A percentile compares a stretch with the other conserved stretches of the same genome.
Evolutionary conservation across 1,284 basidiomycete species (phyloP).

Genomic region (Sporisorium exsertum): DNA sequence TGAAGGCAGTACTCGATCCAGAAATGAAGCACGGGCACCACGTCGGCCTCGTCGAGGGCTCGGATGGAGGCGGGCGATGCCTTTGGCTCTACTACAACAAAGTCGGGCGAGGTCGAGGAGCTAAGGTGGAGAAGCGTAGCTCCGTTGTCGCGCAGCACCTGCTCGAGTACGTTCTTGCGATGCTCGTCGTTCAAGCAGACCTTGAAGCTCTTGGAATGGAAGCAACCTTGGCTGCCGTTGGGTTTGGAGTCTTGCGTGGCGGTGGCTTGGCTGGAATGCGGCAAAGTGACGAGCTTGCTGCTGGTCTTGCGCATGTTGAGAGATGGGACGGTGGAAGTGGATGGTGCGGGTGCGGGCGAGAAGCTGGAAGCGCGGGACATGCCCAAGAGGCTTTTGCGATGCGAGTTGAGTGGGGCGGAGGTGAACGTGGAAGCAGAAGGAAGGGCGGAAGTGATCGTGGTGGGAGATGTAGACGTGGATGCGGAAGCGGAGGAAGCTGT

Average conservation of each 20-base stretch:
- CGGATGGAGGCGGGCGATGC: constrained; percentile 12
- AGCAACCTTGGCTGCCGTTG: constrained; percentile 11
- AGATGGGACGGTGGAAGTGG: constrained; percentile 5
- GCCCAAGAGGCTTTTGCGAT: constrained; percentile 33
- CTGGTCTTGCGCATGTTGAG: constrained; percentile 25
- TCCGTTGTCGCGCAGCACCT: constrained; percentile 32
- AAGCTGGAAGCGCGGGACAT: constrained; percentile 53
- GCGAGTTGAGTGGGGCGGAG: constrained; percentile 13
- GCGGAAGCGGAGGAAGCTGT: constrained; percentile 3
- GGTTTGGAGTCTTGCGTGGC: neutral
- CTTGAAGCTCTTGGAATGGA: constrained; percentile 28
- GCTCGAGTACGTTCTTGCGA: constrained; percentile 30
- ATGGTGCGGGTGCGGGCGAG: constrained; percentile 28
- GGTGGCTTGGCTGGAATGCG: constrained; percentile 14
- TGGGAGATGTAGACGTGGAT: constrained; percentile 5
- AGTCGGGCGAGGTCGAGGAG: constrained; percentile 14
- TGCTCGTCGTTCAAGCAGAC: constrained; percentile 31
- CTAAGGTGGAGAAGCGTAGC: constrained; percentile 21
- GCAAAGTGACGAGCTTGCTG: constrained; percentile 18
- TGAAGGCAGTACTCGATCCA: constrained; percentile 62
- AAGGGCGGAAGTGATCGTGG: constrained; percentile 5
- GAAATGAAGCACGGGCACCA: constrained; percentile 51
- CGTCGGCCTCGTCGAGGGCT: constrained; percentile 9
- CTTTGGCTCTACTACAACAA: constrained; percentile 33
- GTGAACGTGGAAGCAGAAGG: constrained; percentile 1